A percentile compares a stretch with the other conserved stretches of the same genome.
These are phyloP conservation scores for Posidonia australis DNA, from an alignment of 106 monocot genomes.

Conservation along the genomic window DNA sequence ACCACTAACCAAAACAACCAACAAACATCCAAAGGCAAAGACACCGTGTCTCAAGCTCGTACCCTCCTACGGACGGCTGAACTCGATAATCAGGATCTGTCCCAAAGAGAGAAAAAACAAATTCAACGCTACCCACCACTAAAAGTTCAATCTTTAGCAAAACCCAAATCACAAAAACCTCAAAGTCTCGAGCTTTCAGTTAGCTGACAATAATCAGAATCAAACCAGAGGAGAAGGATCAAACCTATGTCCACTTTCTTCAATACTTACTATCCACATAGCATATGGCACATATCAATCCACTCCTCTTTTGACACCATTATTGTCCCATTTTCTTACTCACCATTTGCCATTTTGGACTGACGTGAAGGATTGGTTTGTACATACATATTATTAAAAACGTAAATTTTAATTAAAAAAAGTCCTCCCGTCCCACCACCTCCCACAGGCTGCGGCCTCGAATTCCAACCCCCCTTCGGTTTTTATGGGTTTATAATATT, in stretches of 20 bases:
- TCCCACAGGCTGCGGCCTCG: conserved; percentile 7
- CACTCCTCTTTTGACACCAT: conserved; percentile 11
- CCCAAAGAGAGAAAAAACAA: not conserved
- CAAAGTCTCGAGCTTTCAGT: not conserved
- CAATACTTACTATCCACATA: not conserved
- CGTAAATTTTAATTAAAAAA: not conserved
- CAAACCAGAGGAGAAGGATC: not conserved
- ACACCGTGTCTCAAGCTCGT: not conserved
- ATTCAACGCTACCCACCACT: conserved; percentile 2
- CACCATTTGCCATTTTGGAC: not conserved
- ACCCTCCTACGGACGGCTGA: not conserved
- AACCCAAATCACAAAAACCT: conserved; percentile 1
- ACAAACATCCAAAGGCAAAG: not conserved
- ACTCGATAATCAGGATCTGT: not conserved
- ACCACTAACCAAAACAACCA: not conserved
- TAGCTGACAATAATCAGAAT: not conserved
- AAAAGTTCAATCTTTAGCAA: not conserved
- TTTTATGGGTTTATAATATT: not conserved
- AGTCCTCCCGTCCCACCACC: not conserved
- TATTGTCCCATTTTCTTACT: conserved; percentile 3
- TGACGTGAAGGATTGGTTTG: conserved; percentile 3
- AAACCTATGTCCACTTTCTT: not conserved
- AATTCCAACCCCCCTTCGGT: not conserved
- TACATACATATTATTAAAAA: not conserved
- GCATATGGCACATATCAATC: not conserved